Evolutionary conservation across 441 rosid genomes (phyloP).

Genomic region (Metrosideros polymorpha): DNA sequence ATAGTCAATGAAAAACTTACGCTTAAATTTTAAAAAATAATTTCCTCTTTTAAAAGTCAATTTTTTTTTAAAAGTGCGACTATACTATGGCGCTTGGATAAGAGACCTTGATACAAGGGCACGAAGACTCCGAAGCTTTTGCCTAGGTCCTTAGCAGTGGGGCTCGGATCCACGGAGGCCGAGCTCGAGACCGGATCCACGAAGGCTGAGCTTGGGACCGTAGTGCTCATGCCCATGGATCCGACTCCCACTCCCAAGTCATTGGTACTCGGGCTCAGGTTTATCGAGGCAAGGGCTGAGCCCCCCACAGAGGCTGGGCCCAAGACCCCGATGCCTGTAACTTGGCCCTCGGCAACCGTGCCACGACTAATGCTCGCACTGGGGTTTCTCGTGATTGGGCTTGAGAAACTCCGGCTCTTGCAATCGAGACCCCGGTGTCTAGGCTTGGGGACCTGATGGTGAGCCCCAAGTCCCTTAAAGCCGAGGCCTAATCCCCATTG

Average conservation of each 20-base stretch:
- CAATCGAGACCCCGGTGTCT: neutral
- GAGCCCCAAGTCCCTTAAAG: too few species aligned
- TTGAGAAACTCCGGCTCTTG: neutral
- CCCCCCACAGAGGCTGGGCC: too few species aligned
- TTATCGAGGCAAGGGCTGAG: too few species aligned
- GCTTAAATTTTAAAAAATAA: neutral
- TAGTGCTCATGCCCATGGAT: neutral
- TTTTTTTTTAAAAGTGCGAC: rapidly evolving
- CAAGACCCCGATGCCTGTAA: too few species aligned
- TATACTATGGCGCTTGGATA: rapidly evolving
- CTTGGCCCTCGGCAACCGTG: too few species aligned
- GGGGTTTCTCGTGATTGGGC: neutral
- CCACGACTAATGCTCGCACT: neutral
- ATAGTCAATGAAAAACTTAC: neutral
- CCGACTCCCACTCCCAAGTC: neutral
- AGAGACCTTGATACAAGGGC: neutral
- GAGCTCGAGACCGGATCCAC: neutral
- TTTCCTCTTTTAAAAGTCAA: neutral
- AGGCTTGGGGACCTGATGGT: neutral
- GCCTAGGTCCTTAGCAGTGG: rapidly evolving
- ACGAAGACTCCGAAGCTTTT: rapidly evolving
- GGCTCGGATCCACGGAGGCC: rapidly evolving
- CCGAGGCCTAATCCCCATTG: neutral
- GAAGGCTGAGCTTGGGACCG: neutral
- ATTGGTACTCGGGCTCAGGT: rapidly evolving